Evolutionary conservation across 495 filamentous ascomycete species (phyloP).

Genomic region (Podospora bellae-mahoneyi): DNA sequence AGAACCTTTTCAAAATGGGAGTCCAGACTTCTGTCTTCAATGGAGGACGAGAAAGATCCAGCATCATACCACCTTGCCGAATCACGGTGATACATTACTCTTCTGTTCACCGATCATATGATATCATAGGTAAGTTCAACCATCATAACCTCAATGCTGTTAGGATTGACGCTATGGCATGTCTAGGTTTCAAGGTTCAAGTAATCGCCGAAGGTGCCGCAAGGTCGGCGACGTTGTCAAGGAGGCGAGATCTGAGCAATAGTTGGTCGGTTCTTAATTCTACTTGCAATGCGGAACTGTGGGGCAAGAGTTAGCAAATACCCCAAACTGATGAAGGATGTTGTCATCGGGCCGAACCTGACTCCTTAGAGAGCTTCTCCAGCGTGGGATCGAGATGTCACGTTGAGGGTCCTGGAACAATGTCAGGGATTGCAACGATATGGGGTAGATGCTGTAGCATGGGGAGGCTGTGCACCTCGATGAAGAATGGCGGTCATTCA

Average conservation of each 20-base stretch:
- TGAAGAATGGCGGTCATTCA: conserved; percentile 1
- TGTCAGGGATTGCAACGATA: neutral
- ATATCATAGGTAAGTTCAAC: neutral
- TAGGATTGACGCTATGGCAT: neutral
- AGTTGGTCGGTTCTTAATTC: neutral
- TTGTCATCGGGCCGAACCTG: neutral
- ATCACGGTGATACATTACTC: neutral
- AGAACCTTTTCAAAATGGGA: neutral
- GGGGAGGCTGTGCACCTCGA: conserved; percentile 1
- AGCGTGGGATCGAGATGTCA: neutral
- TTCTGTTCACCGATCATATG: neutral
- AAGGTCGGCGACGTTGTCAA: neutral
- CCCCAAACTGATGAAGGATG: neutral
- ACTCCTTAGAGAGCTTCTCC: neutral
- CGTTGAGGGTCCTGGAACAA: neutral
- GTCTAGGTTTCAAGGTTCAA: neutral
- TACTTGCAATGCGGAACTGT: neutral
- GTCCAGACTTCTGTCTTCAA: neutral
- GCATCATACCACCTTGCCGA: neutral
- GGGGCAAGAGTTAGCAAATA: neutral
- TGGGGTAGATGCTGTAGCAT: conserved; percentile 2
- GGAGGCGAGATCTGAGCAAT: neutral
- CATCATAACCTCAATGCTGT: neutral
- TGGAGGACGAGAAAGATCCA: neutral
- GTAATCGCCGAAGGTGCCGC: neutral